These are phyloP conservation scores for Mycoemilia scoparia DNA, from an alignment of 192 early-diverging fungal species.

Conservation along the genomic window DNA sequence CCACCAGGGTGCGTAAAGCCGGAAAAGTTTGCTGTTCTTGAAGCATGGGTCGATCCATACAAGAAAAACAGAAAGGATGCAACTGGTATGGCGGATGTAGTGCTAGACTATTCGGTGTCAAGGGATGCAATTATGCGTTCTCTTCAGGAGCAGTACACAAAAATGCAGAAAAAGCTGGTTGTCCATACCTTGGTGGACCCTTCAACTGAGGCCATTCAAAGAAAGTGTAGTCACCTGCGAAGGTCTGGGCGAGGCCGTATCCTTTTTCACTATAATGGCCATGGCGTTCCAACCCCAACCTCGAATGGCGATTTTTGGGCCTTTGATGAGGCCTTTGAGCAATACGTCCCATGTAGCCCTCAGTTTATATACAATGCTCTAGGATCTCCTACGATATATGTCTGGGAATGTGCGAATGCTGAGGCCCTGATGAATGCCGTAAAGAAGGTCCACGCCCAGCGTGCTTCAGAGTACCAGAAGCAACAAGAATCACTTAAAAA, in stretches of 20 bases:
- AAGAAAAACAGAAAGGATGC: conserved; percentile 10
- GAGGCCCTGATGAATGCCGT: conserved; percentile 81
- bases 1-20: conserved; percentile 88
- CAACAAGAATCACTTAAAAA: conserved; percentile 1
- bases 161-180: conserved; percentile 63
- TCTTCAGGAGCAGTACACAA: conserved; percentile 85
- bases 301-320: conserved; percentile 94
- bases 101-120: too few relatives aligned
- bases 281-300: conserved; percentile 92
- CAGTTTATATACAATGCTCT: conserved; percentile 87
- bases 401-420: conserved; percentile 90
- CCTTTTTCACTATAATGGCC: conserved; percentile 96
- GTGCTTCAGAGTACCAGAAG: conserved; percentile 10
- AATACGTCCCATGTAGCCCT: conserved; percentile 90
- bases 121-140: conserved; percentile 63
- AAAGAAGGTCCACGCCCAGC: conserved; percentile 35
- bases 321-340: conserved; percentile 93
- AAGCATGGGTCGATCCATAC: conserved; percentile 91
- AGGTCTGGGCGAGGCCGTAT: conserved; percentile 79
- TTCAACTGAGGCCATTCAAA: conserved; percentile 82
- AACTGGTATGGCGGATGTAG: conserved; percentile 7
- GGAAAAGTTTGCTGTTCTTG: conserved; percentile 68
- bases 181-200: conserved; percentile 79
- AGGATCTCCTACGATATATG: conserved; percentile 87
- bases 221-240: conserved; percentile 63